phyloP scores from a whole-genome alignment of 768 basidiomycete genomes.

The Lentinula raphanica region DNA sequence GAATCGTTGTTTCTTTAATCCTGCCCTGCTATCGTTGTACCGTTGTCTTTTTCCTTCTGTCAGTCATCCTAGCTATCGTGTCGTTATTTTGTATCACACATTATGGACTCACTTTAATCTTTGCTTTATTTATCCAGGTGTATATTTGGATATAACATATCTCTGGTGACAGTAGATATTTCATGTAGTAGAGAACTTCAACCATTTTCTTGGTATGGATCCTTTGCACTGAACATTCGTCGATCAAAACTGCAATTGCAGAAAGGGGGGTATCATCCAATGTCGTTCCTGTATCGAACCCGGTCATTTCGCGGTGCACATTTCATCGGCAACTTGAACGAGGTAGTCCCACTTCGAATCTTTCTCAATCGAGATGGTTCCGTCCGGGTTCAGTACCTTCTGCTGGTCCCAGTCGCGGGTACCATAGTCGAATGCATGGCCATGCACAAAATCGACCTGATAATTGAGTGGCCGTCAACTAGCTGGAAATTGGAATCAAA shows the following conservation, averaged over 20 bases:
- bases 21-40: not conserved
- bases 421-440: not conserved
- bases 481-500: not conserved
- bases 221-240: no score
- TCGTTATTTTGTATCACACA: not conserved
- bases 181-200: no score
- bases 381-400: not conserved
- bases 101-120: not conserved
- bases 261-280: no score
- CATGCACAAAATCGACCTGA: constrained; percentile 6
- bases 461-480: not conserved
- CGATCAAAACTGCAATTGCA: no score
- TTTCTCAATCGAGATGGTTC: constrained; percentile 2
- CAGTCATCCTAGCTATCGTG: not conserved
- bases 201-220: not conserved
- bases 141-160: not conserved
- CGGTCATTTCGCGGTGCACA: constrained; percentile 3
- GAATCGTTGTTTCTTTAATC: not conserved
- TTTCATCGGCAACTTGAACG: constrained; percentile 5
- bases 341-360: constrained; percentile 10
- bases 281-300: not conserved
- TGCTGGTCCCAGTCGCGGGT: constrained; percentile 7
- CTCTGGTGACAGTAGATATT: no score
- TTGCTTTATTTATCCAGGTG: not conserved
- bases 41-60: not conserved